Evolutionary conservation across 805 yeast genomes (phyloP), one percentile per base, ranked within the genome.

Genomic region (Hanseniaspora meyeri): DNA sequence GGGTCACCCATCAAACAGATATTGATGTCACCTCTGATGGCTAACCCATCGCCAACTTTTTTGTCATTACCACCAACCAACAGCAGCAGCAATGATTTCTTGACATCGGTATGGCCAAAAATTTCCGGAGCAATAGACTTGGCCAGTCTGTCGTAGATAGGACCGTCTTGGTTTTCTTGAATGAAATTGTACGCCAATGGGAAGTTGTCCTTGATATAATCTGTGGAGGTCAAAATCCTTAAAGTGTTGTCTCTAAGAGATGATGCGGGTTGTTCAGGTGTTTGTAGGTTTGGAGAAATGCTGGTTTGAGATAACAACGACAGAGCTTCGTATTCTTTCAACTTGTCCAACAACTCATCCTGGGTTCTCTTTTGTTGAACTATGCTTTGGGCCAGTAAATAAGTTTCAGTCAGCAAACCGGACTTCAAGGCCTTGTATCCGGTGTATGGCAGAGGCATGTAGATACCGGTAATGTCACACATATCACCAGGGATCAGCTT

Each of bases 1-100:
- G 98, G 98, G 67, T 93, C 98, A 64, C 98, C 98, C 97, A 93
- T 91, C 53, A 93, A 76, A 72, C 97, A 85, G 56, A 93, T 79
- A 66, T 93, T 93, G 63, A 93, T 87, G 68, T 93, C 98, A 65
- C 98, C 98, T 74, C 99, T 83, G 65, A 93, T 93, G 65, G 85
- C 82, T 87, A 93, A 82, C 62, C 99, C 99, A 71, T 93, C 98
- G 47, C 95, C 95, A 63, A 91, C 81, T 65, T 82, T 87, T 68
- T 93, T 93, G 50, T 95, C 86, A 46, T 90, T 97, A 65, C 98
- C 98, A 52, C 98, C 96, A 61, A 93, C 88, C 47, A 93, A 75
- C 59, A 93, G 74, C 58, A 93, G 71, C 43, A 93, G 72, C 59
- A 93, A 72, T 6, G 96, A 90, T 70, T 93, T 93, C 70, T 93